Conservation (phyloP, 495 filamentous ascomycete genomes). For the Podospora pseudocomata region DNA sequence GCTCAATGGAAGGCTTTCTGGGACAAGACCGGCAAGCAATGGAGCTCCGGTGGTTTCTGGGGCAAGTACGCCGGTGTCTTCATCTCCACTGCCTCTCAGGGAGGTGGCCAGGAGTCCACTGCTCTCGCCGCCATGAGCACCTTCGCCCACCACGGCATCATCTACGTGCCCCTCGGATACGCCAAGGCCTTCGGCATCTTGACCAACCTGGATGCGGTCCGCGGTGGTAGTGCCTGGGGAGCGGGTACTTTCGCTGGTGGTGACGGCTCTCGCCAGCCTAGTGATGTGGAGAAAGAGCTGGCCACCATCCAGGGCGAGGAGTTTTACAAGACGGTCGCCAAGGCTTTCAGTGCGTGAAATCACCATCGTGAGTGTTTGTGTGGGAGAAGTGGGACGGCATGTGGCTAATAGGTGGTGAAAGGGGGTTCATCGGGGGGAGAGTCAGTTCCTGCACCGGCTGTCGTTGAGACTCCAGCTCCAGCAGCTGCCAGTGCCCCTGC, state of each 20-base stretch:
- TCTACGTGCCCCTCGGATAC: constrained; percentile 94
- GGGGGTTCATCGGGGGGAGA: background rate
- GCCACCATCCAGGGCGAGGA: constrained; percentile 77
- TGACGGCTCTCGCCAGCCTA: constrained; percentile 81
- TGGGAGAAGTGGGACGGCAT: constrained; percentile 23
- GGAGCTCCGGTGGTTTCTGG: constrained; percentile 68
- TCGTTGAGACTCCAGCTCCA: background rate
- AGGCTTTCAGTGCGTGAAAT: constrained; percentile 72
- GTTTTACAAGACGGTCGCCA: constrained; percentile 78
- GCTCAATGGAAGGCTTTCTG: constrained; percentile 93
- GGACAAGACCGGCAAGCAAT: constrained; percentile 75
- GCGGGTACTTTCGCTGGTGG: constrained; percentile 83
- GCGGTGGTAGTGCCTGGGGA: constrained; percentile 88
- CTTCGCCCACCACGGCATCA: constrained; percentile 87
- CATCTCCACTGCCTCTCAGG: constrained; percentile 73
- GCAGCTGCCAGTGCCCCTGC: background rate
- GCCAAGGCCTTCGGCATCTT: constrained; percentile 69
- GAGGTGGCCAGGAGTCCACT: constrained; percentile 93
- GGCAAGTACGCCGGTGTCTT: constrained; percentile 94
- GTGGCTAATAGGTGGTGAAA: constrained; percentile 27
- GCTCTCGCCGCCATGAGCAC: constrained; percentile 80
- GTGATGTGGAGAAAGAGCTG: constrained; percentile 66
- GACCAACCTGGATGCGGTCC: constrained; percentile 67
- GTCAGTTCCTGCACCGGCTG: background rate
- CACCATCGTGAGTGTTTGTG: constrained; percentile 53